Conservation (phyloP, 2,329 filamentous ascomycete genomes). For the Ambrosiella xylebori region DNA sequence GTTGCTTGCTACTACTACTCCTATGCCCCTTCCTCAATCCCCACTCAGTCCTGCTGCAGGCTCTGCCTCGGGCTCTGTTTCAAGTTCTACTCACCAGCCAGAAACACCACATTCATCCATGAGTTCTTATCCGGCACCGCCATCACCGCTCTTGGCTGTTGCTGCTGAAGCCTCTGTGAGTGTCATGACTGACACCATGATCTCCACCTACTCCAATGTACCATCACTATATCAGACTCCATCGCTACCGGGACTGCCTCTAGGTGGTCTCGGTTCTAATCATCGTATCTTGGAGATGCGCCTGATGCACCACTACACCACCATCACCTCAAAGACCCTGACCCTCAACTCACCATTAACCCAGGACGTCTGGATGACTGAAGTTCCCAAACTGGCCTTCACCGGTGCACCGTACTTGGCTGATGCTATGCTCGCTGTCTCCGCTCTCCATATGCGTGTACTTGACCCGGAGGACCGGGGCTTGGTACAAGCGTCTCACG, state of each 20-base stretch:
- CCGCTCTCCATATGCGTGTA: slow-evolving; percentile 44
- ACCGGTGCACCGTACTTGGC: slow-evolving; percentile 39
- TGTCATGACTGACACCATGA: slow-evolving; percentile 12
- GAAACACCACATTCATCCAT: slow-evolving; percentile 2
- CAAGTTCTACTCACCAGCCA: background rate
- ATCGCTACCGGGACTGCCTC: slow-evolving; percentile 14
- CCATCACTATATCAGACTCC: slow-evolving; percentile 21
- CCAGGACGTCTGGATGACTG: slow-evolving; percentile 41
- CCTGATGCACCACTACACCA: slow-evolving; percentile 48
- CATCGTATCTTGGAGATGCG: slow-evolving; percentile 39
- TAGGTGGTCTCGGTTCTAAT: slow-evolving; percentile 12
- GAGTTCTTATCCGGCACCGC: slow-evolving; percentile 1
- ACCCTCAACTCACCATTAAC: slow-evolving; percentile 33
- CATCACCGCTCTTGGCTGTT: slow-evolving; percentile 13
- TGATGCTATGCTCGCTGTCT: slow-evolving; percentile 46
- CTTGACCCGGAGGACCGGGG: slow-evolving; percentile 38
- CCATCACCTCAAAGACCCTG: slow-evolving; percentile 41
- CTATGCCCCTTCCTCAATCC: slow-evolving; percentile 17
- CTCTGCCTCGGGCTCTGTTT: background rate
- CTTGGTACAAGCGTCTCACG: slow-evolving; percentile 44
- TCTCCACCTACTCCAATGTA: slow-evolving; percentile 9
- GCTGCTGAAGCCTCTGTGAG: slow-evolving; percentile 17
- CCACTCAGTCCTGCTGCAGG: slow-evolving; percentile 12
- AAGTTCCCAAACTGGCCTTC: slow-evolving; percentile 44
- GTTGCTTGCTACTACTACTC: slow-evolving; percentile 24